Evolutionary conservation across 805 yeast species (phyloP), one percentile per base, ranked within the genome.

Genomic region (Zygoascus flipseniorum): DNA sequence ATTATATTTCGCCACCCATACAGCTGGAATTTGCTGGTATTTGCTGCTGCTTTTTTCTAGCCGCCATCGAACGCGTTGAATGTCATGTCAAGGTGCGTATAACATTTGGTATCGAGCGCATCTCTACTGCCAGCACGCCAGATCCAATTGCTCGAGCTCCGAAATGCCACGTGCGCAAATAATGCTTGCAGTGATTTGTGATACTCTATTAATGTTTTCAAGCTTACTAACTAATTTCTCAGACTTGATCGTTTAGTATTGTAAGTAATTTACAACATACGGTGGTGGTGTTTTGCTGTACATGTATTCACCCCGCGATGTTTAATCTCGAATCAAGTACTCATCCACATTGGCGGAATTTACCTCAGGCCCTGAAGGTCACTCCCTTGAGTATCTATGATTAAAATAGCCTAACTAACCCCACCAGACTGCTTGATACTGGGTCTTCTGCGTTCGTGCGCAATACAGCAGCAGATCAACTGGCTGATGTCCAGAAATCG

Each of bases 381-480:
- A 23, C 28, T 23, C 28, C 6, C 6, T 23, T 48, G 13, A 35
- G 16, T 8, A 11, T 42, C 8, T 11, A 3, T 35, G 3, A 13
- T 35, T n/a, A 35, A 5, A 13, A 35, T 35, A 13, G 8, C 16
- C 13, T 35, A 5, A 10, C 47, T 37, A 23, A 32, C 51, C 11
- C n/a, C 23, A 46, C 14, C 47, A 55, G 59, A 32, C 64, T 74
- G 60, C 73, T 93, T 59, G 99, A 95, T 70, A 88, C 97, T 1
- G 99, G 99, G 10, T 88, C 97, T 11, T 89, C 97, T 5, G 87
- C 87, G 42, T 86, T 89, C 66, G 93, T 93, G 45, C 79, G 98
- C 59, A 89, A 88, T 64, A 88, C 97, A 9, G 99, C 99, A 1
- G 98, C 98, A 1, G 97, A 92, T 64, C 99, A 93, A 70, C 75